Conservation (phyloP, 768 basidiomycete species). For the Tricholoma saponaceum region DNA sequence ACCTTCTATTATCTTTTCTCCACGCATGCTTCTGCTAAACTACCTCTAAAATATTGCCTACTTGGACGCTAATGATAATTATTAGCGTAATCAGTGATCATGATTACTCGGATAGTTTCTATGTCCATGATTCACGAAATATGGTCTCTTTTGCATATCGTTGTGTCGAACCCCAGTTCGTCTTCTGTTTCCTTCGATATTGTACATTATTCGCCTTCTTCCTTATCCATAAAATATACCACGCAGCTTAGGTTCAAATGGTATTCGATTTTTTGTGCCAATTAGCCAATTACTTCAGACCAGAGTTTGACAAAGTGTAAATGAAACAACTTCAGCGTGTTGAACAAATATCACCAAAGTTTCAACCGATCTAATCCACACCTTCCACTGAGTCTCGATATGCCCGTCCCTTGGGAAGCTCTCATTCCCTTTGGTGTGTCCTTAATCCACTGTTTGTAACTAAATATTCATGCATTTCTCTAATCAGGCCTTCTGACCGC, state of each 20-base stretch:
- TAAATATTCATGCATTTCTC: neutral
- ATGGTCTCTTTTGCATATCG: neutral
- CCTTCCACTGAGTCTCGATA: constrained; percentile 28
- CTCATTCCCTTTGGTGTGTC: constrained; percentile 86
- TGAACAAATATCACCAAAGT: constrained; percentile 13
- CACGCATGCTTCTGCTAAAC: neutral
- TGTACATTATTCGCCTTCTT: neutral
- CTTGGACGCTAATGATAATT: neutral
- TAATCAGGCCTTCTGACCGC: constrained; percentile 70
- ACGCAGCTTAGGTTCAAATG: neutral
- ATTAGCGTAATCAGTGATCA: neutral
- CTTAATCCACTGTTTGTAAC: constrained; percentile 4
- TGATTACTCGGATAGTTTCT: neutral
- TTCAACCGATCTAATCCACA: neutral
- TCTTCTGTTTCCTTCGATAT: neutral
- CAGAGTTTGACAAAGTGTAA: neutral
- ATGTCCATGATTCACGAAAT: neutral
- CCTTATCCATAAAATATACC: neutral
- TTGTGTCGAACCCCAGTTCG: neutral
- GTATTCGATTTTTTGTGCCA: neutral
- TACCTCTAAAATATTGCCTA: neutral
- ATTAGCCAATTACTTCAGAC: neutral
- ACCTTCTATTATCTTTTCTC: neutral
- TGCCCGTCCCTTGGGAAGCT: constrained; percentile 98
- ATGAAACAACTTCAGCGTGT: neutral